phyloP scores from a whole-genome alignment of 2,329 filamentous ascomycete species.

The Geosmithia morbida region DNA sequence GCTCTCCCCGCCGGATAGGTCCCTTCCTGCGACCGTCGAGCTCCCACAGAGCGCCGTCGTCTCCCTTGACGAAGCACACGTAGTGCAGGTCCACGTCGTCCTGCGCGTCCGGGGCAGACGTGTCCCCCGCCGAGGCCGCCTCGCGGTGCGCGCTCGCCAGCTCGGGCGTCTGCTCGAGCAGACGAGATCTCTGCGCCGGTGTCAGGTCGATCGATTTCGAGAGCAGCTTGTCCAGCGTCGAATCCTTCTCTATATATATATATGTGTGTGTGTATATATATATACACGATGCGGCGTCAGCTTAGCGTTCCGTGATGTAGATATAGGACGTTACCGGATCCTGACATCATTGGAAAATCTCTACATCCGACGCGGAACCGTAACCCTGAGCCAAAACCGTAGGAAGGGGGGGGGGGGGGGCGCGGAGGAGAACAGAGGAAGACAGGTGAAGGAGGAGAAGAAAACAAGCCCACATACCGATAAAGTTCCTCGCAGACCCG shows the following conservation, averaged over 20 bases:
- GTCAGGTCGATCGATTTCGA: constrained; percentile 54
- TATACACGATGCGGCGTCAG: neutral
- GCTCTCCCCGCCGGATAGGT: constrained; percentile 36
- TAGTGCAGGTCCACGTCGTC: constrained; percentile 88
- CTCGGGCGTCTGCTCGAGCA: constrained; percentile 63
- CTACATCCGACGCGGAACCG: too few species aligned
- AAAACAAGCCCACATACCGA: constrained; percentile 32
- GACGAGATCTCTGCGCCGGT: constrained; percentile 49
- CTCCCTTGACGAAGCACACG: constrained; percentile 77
- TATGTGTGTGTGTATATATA: neutral
- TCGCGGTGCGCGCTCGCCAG: constrained; percentile 67
- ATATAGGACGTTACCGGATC: too few species aligned
- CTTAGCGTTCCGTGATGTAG: too few species aligned
- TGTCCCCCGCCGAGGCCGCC: constrained; percentile 67
- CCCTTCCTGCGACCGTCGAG: constrained; percentile 45
- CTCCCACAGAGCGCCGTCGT: constrained; percentile 49
- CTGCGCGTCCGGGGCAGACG: constrained; percentile 60
- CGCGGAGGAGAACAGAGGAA: too few species aligned
- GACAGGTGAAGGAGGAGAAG: neutral
- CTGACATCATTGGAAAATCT: too few species aligned
- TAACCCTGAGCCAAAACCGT: too few species aligned
- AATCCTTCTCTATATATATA: constrained; percentile 24
- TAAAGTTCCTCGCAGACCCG: constrained; percentile 49
- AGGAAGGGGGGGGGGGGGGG: too few species aligned
- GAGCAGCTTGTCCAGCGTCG: constrained; percentile 51